Conservation (phyloP, 2,329 filamentous ascomycete species). For the Pseudogymnoascus sp. region DNA sequence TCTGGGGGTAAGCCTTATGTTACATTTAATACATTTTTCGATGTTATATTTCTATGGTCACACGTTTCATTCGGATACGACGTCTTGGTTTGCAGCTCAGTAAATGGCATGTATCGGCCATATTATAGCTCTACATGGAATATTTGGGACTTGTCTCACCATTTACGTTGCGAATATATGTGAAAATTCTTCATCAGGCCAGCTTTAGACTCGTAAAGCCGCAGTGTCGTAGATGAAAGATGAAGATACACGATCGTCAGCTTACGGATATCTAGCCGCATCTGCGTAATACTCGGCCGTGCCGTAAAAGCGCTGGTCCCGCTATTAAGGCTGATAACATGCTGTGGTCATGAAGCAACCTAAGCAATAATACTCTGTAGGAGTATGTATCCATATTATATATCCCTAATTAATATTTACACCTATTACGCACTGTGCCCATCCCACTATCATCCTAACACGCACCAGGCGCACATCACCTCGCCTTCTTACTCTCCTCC, state of each 20-base stretch:
- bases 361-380: neutral
- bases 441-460: neutral
- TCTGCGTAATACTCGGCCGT: neutral
- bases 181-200: neutral
- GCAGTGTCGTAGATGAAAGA: neutral
- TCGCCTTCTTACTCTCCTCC: constrained; percentile 19
- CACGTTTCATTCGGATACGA: neutral
- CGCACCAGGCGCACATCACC: constrained; percentile 1
- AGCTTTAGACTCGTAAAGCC: neutral
- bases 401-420: neutral
- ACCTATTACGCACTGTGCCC: neutral
- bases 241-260: neutral
- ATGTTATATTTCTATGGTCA: neutral
- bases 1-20: neutral
- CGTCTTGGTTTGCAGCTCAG: neutral
- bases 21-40: neutral
- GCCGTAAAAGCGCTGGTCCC: neutral
- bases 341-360: neutral
- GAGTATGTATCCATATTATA: neutral
- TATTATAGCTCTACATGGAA: neutral
- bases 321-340: neutral
- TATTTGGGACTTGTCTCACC: neutral
- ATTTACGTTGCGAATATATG: neutral
- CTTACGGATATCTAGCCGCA: neutral
- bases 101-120: neutral